Percentiles rank a stretch among this genome's conserved stretches.
phyloP scores from a whole-genome alignment of 108 stramenopile genomes.

The Pseudonitzschia multiseries region DNA sequence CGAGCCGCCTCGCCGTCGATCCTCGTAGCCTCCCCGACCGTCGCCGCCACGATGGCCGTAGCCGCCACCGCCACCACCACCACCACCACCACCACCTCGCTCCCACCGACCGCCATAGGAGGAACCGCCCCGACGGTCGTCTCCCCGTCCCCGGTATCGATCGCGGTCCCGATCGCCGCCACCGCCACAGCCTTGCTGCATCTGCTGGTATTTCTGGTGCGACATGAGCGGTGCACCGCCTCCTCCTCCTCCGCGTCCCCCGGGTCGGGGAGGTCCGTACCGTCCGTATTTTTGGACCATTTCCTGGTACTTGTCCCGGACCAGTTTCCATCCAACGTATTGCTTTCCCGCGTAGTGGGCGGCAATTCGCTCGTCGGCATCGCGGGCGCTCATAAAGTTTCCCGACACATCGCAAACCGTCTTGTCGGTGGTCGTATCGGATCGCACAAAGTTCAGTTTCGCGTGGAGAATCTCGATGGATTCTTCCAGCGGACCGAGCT shows the following conservation, averaged over 20 bases:
- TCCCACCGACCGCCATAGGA: conserved; percentile 27
- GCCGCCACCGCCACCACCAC: conserved; percentile 32
- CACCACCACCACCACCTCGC: conserved; percentile 28
- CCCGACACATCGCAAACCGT: conserved; percentile 89
- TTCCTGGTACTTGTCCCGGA: conserved; percentile 83
- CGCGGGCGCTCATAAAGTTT: conserved; percentile 87
- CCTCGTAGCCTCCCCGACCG: conserved; percentile 1
- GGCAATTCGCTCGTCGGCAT: conserved; percentile 91
- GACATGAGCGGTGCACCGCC: conserved; percentile 21
- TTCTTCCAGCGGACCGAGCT: conserved; percentile 64
- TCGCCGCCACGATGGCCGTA: too few relatives aligned
- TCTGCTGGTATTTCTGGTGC: conserved; percentile 23
- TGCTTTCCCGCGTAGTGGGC: conserved; percentile 93
- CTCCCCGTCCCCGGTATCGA: conserved; percentile 37
- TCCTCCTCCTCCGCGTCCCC: conserved; percentile 9
- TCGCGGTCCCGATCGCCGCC: conserved; percentile 24
- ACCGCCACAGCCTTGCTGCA: conserved; percentile 24
- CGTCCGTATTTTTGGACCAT: conserved; percentile 66
- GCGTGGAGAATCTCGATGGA: conserved; percentile 55
- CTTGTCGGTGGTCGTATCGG: conserved; percentile 82
- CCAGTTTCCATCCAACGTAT: conserved; percentile 90
- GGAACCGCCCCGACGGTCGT: conserved; percentile 21
- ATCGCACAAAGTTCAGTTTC: conserved; percentile 74
- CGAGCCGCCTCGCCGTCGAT: neutral
- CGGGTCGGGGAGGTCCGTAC: conserved; percentile 51